phyloP scores from a whole-genome alignment of 2,329 filamentous ascomycete genomes.

The Microcyclosporella mali region DNA sequence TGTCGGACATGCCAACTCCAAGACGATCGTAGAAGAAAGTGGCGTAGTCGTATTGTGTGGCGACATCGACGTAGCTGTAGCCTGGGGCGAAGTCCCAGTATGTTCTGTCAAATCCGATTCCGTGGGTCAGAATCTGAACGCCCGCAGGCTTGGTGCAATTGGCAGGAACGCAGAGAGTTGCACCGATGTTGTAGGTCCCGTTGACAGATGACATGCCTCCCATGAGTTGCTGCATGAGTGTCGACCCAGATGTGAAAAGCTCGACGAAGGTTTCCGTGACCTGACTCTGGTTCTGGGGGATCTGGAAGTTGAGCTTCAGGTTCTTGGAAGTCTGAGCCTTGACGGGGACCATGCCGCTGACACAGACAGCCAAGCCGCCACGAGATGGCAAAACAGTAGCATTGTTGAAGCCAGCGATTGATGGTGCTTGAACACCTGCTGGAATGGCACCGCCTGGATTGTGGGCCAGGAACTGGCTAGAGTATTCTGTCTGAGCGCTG shows the following conservation, averaged over 20 bases:
- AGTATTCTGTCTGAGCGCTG: too few relatives aligned
- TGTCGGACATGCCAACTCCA: conserved; percentile 34
- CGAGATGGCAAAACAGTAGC: conserved; percentile 17
- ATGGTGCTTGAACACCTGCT: conserved; percentile 10
- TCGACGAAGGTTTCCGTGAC: conserved; percentile 24
- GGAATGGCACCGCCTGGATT: conserved; percentile 16
- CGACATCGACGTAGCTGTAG: conserved; percentile 39
- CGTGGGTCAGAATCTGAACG: conserved; percentile 39
- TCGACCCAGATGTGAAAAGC: conserved; percentile 6
- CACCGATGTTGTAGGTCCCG: conserved; percentile 11
- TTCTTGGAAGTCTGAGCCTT: conserved; percentile 22
- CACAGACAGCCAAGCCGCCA: conserved; percentile 27
- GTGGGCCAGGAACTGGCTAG: conserved; percentile 8
- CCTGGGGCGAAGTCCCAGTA: conserved; percentile 33
- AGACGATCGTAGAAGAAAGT: conserved; percentile 41
- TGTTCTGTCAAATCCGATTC: conserved; percentile 35
- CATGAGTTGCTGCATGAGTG: conserved; percentile 7
- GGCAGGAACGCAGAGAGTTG: conserved; percentile 10
- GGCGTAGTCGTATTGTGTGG: conserved; percentile 34
- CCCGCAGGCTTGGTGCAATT: conserved; percentile 14
- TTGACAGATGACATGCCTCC: conserved; percentile 12
- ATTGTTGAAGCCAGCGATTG: conserved; percentile 13
- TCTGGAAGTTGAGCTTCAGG: conserved; percentile 23
- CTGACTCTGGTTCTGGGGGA: conserved; percentile 25
- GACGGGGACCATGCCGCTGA: conserved; percentile 25